A percentile compares a stretch with the other conserved stretches of the same genome.
Conservation (phyloP, 306 rosid genomes). For the Urtica urens region DNA sequence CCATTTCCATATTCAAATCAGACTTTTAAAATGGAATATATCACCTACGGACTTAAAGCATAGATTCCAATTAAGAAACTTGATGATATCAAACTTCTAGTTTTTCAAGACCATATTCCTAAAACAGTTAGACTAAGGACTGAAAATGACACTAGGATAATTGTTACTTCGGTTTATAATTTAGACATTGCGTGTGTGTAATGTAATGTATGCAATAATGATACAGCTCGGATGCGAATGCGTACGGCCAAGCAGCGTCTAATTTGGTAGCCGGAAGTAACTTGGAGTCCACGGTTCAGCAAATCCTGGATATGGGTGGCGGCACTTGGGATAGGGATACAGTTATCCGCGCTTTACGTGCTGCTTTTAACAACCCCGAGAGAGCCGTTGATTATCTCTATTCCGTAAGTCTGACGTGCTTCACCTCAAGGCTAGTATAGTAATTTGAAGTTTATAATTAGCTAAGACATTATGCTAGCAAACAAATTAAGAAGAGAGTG, state of each 20-base stretch:
- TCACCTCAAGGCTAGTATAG: slow-evolving; percentile 1
- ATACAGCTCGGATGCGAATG: slow-evolving; percentile 52
- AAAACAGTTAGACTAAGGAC: no score
- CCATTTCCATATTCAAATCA: no score
- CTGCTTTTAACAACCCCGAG: slow-evolving; percentile 92
- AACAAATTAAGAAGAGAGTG: no score
- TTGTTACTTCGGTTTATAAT: no score
- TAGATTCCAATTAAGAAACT: no score
- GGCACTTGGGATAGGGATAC: slow-evolving; percentile 93
- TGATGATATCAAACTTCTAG: no score
- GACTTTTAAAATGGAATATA: no score
- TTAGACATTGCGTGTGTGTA: slow-evolving; percentile 13
- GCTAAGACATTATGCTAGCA: neutral
- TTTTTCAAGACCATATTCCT: no score
- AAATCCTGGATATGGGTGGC: slow-evolving; percentile 82
- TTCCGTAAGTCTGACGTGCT: slow-evolving; percentile 66
- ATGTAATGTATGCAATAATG: no score
- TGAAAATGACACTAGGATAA: no score
- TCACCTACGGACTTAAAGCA: no score
- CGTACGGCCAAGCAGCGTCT: slow-evolving; percentile 81
- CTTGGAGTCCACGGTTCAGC: slow-evolving; percentile 70
- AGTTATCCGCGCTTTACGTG: slow-evolving; percentile 79
- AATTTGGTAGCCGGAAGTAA: slow-evolving; percentile 76
- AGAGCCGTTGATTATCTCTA: slow-evolving; percentile 90
- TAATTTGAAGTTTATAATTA: neutral